Conservation (phyloP, 2,329 filamentous ascomycete species). For the Penicillium corylophilum region DNA sequence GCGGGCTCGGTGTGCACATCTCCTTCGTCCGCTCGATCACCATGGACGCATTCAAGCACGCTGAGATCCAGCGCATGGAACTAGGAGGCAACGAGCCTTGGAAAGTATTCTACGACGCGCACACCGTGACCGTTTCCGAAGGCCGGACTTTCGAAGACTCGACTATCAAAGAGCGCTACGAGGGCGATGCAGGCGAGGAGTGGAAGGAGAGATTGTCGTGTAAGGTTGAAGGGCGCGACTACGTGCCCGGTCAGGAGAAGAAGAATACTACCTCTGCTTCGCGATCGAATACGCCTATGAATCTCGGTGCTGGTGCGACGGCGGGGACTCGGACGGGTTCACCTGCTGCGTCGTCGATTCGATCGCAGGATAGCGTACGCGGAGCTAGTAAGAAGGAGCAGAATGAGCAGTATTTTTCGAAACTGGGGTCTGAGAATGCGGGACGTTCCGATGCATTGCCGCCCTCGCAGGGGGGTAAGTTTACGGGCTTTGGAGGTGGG, state of each 20-base stretch:
- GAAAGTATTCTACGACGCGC: conserved; percentile 80
- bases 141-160: conserved; percentile 78
- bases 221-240: conserved; percentile 85
- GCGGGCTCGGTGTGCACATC: conserved; percentile 94
- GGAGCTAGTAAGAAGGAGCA: conserved; percentile 58
- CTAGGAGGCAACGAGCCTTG: conserved; percentile 86
- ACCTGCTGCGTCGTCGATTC: conserved; percentile 23
- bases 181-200: conserved; percentile 86
- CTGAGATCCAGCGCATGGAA: conserved; percentile 91
- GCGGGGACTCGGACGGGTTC: conserved; percentile 19
- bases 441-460: conserved; percentile 69
- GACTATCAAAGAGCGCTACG: conserved; percentile 86
- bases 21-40: conserved; percentile 96
- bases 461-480: conserved; percentile 91
- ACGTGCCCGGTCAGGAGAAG: conserved; percentile 69
- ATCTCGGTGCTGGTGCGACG: conserved; percentile 6
- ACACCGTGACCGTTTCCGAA: conserved; percentile 64
- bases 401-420: conserved; percentile 89
- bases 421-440: conserved; percentile 80
- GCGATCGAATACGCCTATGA: conserved; percentile 29
- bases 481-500: conserved; percentile 82
- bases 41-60: conserved; percentile 96
- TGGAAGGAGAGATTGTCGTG: conserved; percentile 87
- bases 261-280: conserved; percentile 37
- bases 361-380: conserved; percentile 24